phyloP scores from a whole-genome alignment of 306 rosid genomes.

The Vigna radiata region DNA sequence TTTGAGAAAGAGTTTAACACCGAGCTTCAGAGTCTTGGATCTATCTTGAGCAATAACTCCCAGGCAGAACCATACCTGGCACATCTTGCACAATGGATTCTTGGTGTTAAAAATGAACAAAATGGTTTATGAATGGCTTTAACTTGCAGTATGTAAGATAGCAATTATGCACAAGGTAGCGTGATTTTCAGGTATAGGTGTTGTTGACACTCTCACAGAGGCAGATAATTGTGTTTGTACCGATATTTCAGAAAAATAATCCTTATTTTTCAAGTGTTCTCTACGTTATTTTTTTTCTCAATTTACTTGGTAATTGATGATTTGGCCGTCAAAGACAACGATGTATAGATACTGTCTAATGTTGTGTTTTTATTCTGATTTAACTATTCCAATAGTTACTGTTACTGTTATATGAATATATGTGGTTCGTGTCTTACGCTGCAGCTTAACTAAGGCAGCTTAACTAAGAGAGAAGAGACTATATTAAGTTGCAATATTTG shows the following conservation, averaged over 20 bases:
- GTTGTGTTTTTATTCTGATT: not conserved
- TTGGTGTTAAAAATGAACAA: conserved; percentile 72
- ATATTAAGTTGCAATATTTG: too few species aligned
- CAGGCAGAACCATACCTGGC: conserved; percentile 87
- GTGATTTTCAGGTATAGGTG: conserved; percentile 25
- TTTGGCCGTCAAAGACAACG: not conserved
- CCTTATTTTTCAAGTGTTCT: not conserved
- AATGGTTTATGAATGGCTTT: conserved; percentile 43
- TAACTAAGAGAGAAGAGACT: too few species aligned
- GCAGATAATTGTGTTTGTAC: not conserved
- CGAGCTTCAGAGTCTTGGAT: conserved; percentile 88
- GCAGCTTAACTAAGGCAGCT: too few species aligned
- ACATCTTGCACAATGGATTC: conserved; percentile 85
- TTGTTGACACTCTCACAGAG: not conserved
- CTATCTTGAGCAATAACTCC: conserved; percentile 75
- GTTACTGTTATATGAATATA: not conserved
- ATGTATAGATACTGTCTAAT: not conserved
- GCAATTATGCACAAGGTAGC: conserved; percentile 12
- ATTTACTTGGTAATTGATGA: not conserved
- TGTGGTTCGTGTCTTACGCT: too few species aligned
- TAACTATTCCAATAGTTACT: not conserved
- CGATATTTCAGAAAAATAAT: not conserved
- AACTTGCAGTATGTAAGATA: conserved; percentile 12
- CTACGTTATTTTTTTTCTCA: not conserved
- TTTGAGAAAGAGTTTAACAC: conserved; percentile 86